Percentiles rank a stretch among this genome's conserved stretches.
These are phyloP conservation scores for Gautieria morchelliformis DNA, from an alignment of 768 basidiomycete genomes.

Conservation along the genomic window DNA sequence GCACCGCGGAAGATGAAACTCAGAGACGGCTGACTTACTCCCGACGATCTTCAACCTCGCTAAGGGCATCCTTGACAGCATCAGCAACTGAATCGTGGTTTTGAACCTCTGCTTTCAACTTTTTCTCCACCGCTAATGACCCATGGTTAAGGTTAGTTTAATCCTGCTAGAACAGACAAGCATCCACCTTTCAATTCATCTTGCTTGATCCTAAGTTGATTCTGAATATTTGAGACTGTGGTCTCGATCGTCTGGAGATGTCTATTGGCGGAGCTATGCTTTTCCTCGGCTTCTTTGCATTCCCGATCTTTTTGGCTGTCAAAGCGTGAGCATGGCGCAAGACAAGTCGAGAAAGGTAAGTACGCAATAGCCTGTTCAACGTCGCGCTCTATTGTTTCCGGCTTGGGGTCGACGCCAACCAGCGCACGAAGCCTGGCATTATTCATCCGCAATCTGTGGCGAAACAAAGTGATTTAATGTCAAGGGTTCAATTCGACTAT, in stretches of 20 bases:
- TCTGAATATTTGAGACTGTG: conserved; percentile 47
- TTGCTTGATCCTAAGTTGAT: conserved; percentile 51
- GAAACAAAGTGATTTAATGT: conserved; percentile 4
- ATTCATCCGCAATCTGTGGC: conserved; percentile 49
- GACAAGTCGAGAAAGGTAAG: neutral
- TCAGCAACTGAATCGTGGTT: conserved; percentile 35
- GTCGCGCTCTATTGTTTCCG: conserved; percentile 57
- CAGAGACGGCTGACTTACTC: conserved; percentile 26
- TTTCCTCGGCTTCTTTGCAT: conserved; percentile 33
- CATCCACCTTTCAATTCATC: conserved; percentile 50
- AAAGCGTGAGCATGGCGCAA: neutral
- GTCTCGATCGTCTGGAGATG: conserved; percentile 57
- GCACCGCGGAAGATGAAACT: neutral
- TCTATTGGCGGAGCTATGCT: conserved; percentile 40
- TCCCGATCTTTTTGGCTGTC: conserved; percentile 63
- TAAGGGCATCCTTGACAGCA: conserved; percentile 37
- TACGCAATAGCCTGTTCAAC: conserved; percentile 7
- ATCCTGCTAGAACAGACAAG: neutral
- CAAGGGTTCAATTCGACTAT: neutral
- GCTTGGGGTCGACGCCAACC: conserved; percentile 46
- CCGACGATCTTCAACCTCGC: conserved; percentile 34
- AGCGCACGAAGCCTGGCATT: conserved; percentile 56
- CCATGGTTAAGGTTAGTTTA: neutral
- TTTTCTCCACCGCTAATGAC: conserved; percentile 38
- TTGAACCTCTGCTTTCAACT: conserved; percentile 30